Percentiles rank a stretch among this genome's conserved stretches.
Evolutionary conservation across 306 rosid species (phyloP).

Genomic region (Mucuna pruriens): DNA sequence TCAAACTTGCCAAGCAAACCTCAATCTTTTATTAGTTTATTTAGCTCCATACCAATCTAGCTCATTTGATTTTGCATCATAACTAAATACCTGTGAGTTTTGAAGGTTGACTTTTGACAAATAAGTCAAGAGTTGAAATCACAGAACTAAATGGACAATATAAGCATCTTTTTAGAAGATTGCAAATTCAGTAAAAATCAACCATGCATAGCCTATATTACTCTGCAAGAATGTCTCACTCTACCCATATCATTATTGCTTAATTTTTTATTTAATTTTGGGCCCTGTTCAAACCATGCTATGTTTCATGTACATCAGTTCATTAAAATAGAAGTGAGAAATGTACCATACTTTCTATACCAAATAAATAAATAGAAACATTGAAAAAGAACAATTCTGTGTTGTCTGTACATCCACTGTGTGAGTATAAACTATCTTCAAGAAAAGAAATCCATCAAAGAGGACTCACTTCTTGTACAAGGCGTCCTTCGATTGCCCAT

Average conservation of each 20-base stretch:
- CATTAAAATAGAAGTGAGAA: not conserved
- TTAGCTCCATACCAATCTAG: not conserved
- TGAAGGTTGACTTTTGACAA: not conserved
- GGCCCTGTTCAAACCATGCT: not conserved
- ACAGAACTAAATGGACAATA: not conserved
- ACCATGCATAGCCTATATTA: not conserved
- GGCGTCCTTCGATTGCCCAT: constrained; percentile 75
- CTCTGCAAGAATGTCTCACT: not conserved
- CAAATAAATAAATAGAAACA: not conserved
- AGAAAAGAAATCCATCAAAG: constrained; percentile 29
- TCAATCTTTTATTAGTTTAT: not conserved
- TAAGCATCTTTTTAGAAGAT: not conserved
- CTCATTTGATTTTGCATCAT: no score
- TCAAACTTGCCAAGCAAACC: not conserved
- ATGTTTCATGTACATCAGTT: not conserved
- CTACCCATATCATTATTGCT: not conserved
- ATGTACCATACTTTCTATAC: not conserved
- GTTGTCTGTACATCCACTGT: not conserved
- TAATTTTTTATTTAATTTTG: no score
- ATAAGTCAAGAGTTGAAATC: not conserved
- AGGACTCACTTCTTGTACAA: constrained; percentile 59
- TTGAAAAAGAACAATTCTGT: not conserved
- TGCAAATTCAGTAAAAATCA: not conserved
- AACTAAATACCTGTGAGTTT: no score
- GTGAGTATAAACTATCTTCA: constrained; percentile 20